Base-by-base conservation (phyloP, 2,329 filamentous ascomycete species). In the Xylariaceae sp. region DNA sequence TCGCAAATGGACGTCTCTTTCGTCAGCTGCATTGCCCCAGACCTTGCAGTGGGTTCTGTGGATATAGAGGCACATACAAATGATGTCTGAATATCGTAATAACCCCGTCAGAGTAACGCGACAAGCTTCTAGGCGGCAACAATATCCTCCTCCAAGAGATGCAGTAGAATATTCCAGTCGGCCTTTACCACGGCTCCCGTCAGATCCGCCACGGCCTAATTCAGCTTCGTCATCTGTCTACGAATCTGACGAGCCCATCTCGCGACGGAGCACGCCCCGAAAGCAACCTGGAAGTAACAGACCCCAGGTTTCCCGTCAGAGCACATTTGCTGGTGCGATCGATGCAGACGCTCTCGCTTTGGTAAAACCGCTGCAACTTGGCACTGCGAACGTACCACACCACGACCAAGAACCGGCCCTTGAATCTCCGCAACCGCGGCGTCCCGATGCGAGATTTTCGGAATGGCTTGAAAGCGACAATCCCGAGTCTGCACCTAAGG, bases 371-470 rank as follows among this genome's bases (percentile, higher is more conserved):
- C 51, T 51, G 11, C 49, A 47, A 18, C 42, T 57, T 15, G 10
- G 45, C 12, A 50, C 55, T 6, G 35, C 41, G 11, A 30, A 36
- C 6, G 19, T 27, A 31, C 36, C 44, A 10, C 44, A 45, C n/a
- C 38, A 45, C 6, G 32, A 54, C 15, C 40, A 48, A 10, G 43
- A 53, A 31, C 53, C 31, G 11, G 47, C 55, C 6, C 54, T 61
- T 38, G 51, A 47, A 31, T 53, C 59, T 2, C 57, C 61, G 18
- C 58, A 56, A 38, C 54, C 59, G 4, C 52, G 48, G 36, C 49
- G 53, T 39, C 57, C 59, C 7, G 48, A 53, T n/a, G 51, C 43
- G 14, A 56, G 44, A 33, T 45, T 57, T 11, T 52, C 52, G 14
- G 47, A 55, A 19, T 53, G 46, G 38, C 44, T 45, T 19, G 45